Evolutionary conservation across 2,329 filamentous ascomycete species (phyloP), one percentile per base, ranked within the genome.

Genomic region (Dothistroma septosporum): DNA sequence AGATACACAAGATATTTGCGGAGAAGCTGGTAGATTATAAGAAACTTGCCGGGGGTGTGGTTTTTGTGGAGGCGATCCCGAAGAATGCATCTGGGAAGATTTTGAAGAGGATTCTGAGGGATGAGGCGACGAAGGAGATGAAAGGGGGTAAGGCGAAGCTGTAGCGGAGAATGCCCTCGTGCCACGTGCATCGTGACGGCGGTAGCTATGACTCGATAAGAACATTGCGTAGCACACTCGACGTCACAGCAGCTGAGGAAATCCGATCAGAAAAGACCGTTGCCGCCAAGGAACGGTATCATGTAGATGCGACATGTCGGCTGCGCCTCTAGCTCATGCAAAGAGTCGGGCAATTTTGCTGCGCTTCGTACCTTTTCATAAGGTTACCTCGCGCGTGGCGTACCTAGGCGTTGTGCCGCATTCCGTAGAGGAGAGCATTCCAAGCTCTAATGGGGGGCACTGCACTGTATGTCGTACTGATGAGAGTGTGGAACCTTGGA

Each of bases 11-110:
- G 11, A 79, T 72, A 60, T 67, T 79, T n/a, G 68, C 66, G 12
- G 72, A 72, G 47, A 72, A 73, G 24, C 63, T 83, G 53, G 77
- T 79, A 0, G 75, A 71, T 52, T 82, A 80, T 59, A 82, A 83
- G 72, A 72, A 73, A 37, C 64, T 82, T 47, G 74, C 75, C 5
- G 80, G 80, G 1, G 80, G 80, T 0, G 76, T 83, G 2, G 79
- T 70, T 21, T 74, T 73, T 57, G 61, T 71, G n/a, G 70, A 72
- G n/a, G 61, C 63, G 16, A 71, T 74, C 28, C 72, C 72, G 21
- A 74, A 74, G 70, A 74, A 71, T 63, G 69, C 71, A 3, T 66
- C 61, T 8, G 72, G 72, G 4, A 74, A 74, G 67, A 74, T 74
- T 31, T 56, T 74, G 65, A 74, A 82, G 72, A 72, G 76, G 28